Conservation (phyloP, 345 rosid genomes). For the Kandelia obovata region DNA sequence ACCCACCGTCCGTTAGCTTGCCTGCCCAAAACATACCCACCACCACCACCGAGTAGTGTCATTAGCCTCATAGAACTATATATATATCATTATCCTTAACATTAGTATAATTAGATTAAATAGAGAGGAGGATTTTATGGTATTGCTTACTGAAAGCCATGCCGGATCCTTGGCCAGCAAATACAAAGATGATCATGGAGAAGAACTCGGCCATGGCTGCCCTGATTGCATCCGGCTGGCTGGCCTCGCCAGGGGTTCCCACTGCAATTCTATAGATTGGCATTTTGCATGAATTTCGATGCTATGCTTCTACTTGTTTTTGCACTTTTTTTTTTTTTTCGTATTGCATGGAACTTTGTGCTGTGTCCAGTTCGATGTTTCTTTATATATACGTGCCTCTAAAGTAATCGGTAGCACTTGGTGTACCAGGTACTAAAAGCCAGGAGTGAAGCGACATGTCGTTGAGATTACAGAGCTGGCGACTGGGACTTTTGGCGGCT, state of each 20-base stretch:
- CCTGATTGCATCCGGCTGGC: slow-evolving; percentile 56
- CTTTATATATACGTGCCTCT: slow-evolving; percentile 31
- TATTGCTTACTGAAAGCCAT: slow-evolving; percentile 66
- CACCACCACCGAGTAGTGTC: neutral
- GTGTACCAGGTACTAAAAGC: slow-evolving; percentile 18
- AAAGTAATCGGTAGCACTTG: slow-evolving; percentile 20
- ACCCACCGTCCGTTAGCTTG: slow-evolving; percentile 30
- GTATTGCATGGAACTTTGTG: neutral
- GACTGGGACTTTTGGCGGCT: neutral
- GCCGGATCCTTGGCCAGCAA: slow-evolving; percentile 88
- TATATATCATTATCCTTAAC: neutral
- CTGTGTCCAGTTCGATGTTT: neutral
- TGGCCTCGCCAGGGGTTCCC: slow-evolving; percentile 59
- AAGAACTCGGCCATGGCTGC: slow-evolving; percentile 75
- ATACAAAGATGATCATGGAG: slow-evolving; percentile 73
- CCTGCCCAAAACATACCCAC: slow-evolving; percentile 14
- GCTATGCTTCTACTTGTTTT: too few species aligned
- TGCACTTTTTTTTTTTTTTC: neutral
- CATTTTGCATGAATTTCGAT: slow-evolving; percentile 28
- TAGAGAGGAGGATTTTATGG: neutral
- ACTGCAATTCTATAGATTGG: slow-evolving; percentile 55
- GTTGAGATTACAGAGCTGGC: slow-evolving; percentile 11
- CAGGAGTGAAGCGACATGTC: slow-evolving; percentile 9
- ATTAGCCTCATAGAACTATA: neutral
- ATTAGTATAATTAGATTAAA: neutral